Base-by-base conservation (phyloP, 495 filamentous ascomycete species). In the Penicillium steckii region DNA sequence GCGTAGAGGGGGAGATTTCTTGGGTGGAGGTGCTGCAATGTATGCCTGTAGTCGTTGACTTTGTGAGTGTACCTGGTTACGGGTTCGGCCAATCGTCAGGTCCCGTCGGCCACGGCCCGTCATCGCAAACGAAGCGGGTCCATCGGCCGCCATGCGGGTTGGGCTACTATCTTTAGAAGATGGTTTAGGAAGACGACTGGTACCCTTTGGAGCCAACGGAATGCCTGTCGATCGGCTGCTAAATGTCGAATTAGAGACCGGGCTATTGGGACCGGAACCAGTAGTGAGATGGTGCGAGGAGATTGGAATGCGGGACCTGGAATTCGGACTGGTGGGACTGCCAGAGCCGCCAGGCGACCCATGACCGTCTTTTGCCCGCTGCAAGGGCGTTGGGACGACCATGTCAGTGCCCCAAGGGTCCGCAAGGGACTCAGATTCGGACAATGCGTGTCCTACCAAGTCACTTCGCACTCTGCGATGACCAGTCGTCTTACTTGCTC, bases 1-100 rank as follows among this genome's bases (percentile, higher is more conserved):
- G 50, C 91, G 82, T 18, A 96, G 72, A 10, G 84, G 86, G 0
- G 91, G 91, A 4, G 86, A 89, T 48, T 80, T 80, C 48, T 84
- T 83, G 5, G 79, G 79, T 25, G 70, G 75, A 9, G 85, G 81
- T 15, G 79, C 76, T 46, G 81, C 77, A 54, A 90, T 85, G 69
- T 85, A 85, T n/a, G 84, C 86, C 46, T 80, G 75, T 13, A 88
- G 64, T 35, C 71, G 79, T 19, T 78, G 76, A 47, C 73, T 79
- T 49, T 67, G 77, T 15, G 70, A 67, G n/a, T 65, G 59, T 46
- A 61, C 47, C 26, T 69, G 65, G 26, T 62, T 66, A 56, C 65
- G 69, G 52, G 65, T 62, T 48, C 71, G 71, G 51, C 57, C 64
- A 55, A 59, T 53, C 32, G 57, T 50, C 45, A 60, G 51, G 23